Base-by-base conservation (phyloP, 805 yeast genomes). In the Candida wancherniae region DNA sequence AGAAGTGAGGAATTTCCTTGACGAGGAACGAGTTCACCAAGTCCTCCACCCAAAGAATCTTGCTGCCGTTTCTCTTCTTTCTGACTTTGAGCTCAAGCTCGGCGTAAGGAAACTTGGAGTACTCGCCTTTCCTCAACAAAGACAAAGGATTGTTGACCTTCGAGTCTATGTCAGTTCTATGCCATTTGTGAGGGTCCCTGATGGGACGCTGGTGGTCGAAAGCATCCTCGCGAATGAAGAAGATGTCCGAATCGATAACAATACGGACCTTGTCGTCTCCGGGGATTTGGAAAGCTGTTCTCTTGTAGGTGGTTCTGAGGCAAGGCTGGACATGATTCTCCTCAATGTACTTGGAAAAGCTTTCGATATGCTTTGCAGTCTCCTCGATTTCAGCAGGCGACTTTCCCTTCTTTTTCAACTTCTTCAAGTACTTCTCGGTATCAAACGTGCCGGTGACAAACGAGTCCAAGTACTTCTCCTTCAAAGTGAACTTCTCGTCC, bases 221-320 rank as follows among this genome's bases (percentile, higher is more conserved):
- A 0, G 90, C 61, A 55, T 90, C 97, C 55, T 90, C 98, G 48
- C 97, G 76, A 39, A 90, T 80, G 53, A 84, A 88, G 31, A 80
- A 53, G 34, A 92, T 76, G 55, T 92, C 92, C 10, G 94, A 81
- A 60, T 90, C 97, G 42, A 90, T 84, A 25, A 84, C 80, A 39
- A 92, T 79, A 55, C 97, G 78, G 22, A 88, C 81, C 51, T 90
- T 75, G 55, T 88, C 94, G 55, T 92, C 97, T 36, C 97, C 97
- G 3, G 98, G 98, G 48, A 90, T 90, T 67, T 90, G 97, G 68
- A 92, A 90, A 3, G 97, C 97, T 5, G 95, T 84, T 58, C 97
- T 74, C 24, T 86, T 84, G 63, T 84, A 86, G 21, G 80, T 75
- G 8, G 96, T 75, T 63, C 97, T 78, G 54, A 92, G 61, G 22